Evolutionary conservation across 108 stramenopile genomes (phyloP), one percentile per base, ranked within the genome.

Genomic region (Cyclostephanos tholiformis): DNA sequence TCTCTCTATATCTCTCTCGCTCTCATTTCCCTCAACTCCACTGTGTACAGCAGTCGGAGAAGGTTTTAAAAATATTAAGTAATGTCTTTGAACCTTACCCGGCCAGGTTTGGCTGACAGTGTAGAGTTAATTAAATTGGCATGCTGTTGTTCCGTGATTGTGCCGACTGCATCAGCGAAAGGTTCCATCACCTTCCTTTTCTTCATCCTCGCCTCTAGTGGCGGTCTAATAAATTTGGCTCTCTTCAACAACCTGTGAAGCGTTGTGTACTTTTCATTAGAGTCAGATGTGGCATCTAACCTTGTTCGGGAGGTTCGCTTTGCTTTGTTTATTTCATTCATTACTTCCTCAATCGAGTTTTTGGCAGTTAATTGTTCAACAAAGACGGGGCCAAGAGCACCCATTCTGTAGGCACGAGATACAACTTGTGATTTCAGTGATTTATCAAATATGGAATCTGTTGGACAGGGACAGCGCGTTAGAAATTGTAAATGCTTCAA

Each of bases 351-450:
- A 51, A 97, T 86, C 38, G 86, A 94, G 63, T 87, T 76, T 58
- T 85, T 64, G 38, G 95, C 95, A 38, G 94, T 67, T 48, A 99
- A 79, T 49, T 95, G 90, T 71, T 96, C 96, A 22, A 97, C 96
- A 14, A 70, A 30, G 9, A 99, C 97, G 16, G 84, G 62, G 4
- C 91, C 91, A 30, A 63, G 87, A 8, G 97, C 87, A 36, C 98
- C 98, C 94, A 99, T 95, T 67, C 98, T 72, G 79, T 95, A 95
- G 2, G 98, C 97, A 27, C 97, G 80, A 14, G 95, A 88, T 6
- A 99, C 87, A 20, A 92, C 93, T 75, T 98, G 95, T 19, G 84
- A 63, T 60, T 91, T 83, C 57, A 97, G 67, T 7, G 85, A 83
- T 16, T 86, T 83, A 73, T 99, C 96, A 80, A 77, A 86, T 39